Percentiles rank a stretch among this genome's conserved stretches.
These are phyloP conservation scores for Leishmania gerbilli DNA, from an alignment of 208 protist species.

Conservation along the genomic window DNA sequence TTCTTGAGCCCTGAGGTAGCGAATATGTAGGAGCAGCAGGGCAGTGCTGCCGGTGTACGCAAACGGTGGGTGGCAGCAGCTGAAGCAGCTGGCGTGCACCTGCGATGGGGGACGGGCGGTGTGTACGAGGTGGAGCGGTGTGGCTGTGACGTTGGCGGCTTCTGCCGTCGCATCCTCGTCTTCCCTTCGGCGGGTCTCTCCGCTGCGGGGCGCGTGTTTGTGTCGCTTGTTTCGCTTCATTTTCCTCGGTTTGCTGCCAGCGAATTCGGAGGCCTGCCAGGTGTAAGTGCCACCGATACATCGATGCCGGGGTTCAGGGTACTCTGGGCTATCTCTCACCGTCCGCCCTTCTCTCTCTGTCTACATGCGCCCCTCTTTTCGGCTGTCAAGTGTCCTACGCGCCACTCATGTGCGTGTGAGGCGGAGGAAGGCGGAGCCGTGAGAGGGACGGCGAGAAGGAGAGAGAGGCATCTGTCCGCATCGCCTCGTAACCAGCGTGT, in stretches of 20 bases:
- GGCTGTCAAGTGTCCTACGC: not conserved
- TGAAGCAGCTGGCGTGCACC: not conserved
- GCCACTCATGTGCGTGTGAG: not conserved
- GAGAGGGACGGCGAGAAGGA: not conserved
- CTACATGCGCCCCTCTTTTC: not conserved
- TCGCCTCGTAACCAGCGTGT: too few species aligned
- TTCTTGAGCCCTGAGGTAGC: conserved; percentile 11
- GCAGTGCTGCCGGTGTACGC: not conserved
- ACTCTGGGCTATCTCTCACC: not conserved
- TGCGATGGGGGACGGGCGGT: not conserved
- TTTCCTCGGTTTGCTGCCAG: not conserved
- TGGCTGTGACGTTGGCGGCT: not conserved
- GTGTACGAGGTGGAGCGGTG: not conserved
- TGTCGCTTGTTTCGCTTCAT: not conserved
- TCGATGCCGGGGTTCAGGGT: not conserved
- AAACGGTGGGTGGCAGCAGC: not conserved
- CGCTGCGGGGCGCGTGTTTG: not conserved
- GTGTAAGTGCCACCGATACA: not conserved
- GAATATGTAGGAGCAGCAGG: not conserved
- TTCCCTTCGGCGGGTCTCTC: not conserved
- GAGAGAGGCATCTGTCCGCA: not conserved
- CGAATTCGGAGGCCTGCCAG: not conserved
- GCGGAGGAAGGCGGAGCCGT: not conserved
- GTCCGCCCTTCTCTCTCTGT: not conserved
- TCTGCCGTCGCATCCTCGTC: not conserved